Evolutionary conservation across 164 flowering plant genomes (phyloP), one percentile per base, ranked within the genome.

Genomic region (Annona squamosa): DNA sequence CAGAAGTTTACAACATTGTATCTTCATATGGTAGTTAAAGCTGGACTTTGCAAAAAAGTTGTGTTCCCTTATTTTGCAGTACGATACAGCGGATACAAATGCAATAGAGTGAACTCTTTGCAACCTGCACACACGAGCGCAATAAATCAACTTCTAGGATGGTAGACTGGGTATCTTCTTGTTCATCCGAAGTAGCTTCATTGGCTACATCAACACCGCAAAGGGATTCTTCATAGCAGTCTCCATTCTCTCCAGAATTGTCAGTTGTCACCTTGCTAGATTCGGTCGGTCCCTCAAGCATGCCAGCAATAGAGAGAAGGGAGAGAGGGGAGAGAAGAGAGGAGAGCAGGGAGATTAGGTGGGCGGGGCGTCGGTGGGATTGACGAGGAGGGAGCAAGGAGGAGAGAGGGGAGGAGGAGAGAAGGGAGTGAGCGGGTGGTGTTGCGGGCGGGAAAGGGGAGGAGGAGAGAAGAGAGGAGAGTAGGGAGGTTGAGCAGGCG

Each of bases 241-340:
- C 71, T 13, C 68, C 9, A 41, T 68, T 65, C 18, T 69, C 43
- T 70, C 69, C 72, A 17, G 47, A 62, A 17, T 67, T 75, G 77
- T n/a, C 70, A 9, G 48, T 65, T 26, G 43, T 67, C 61, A 77
- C 79, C 44, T 56, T 46, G 37, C 26, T 46, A 7, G 16, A 66
- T 71, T 69, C 74, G 48, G 61, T 37, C 43, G 48, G 62, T 43
- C 77, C 78, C 64, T 67, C 70, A 46, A 70, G 45, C 44, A 71
- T 62, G 63, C 65, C 75, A 63, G 65, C 74, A 71, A 63, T 41
- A 43, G 73, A 59, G 65, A n/a, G n/a, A n/a, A n/a, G n/a, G n/a
- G n/a, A n/a, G n/a, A n/a, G n/a, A n/a, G n/a, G n/a, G 71, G 10
- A n/a, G n/a, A n/a, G n/a, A n/a, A n/a, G n/a, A n/a, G n/a, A n/a